These are phyloP conservation scores for Fusarium verticillioides DNA, from an alignment of 2,329 filamentous ascomycete genomes.

Conservation along the genomic window DNA sequence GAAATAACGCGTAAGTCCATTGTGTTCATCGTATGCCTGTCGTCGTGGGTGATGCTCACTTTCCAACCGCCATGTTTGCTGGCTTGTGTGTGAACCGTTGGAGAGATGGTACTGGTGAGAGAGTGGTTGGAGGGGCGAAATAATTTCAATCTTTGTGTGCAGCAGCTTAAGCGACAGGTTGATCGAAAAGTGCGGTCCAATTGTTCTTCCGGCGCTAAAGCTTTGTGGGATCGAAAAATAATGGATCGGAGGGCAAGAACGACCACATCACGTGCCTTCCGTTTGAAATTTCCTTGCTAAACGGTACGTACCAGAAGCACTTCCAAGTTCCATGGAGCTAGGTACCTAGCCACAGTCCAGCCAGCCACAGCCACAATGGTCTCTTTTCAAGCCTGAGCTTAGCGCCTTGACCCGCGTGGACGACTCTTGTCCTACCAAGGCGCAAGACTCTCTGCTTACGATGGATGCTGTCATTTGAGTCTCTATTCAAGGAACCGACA, in stretches of 20 bases:
- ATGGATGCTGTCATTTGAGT: conserved; percentile 9
- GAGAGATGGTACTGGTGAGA: conserved; percentile 55
- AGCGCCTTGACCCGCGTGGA: background rate
- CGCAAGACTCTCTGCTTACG: conserved; percentile 5
- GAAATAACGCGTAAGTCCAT: conserved; percentile 41
- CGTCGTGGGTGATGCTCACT: conserved; percentile 56
- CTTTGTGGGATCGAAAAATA: conserved; percentile 25
- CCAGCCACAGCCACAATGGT: conserved; percentile 8
- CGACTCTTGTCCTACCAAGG: background rate
- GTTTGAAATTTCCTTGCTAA: background rate
- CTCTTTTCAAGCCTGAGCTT: background rate
- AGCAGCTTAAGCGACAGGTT: conserved; percentile 53
- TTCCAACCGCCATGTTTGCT: conserved; percentile 71
- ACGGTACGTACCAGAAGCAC: background rate
- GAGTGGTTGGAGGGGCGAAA: conserved; percentile 54
- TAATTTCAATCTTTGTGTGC: conserved; percentile 57
- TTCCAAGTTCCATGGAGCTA: too few species aligned
- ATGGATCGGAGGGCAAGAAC: conserved; percentile 28
- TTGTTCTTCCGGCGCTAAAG: conserved; percentile 45
- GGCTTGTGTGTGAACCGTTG: conserved; percentile 58
- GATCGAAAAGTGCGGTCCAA: conserved; percentile 42
- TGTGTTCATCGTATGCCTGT: background rate
- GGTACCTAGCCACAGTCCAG: background rate
- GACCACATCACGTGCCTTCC: conserved; percentile 35
- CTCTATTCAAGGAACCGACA: background rate